Evolutionary conservation across 2,329 filamentous ascomycete species (phyloP), one percentile per base, ranked within the genome.

Genomic region (Penicillium occitanis): DNA sequence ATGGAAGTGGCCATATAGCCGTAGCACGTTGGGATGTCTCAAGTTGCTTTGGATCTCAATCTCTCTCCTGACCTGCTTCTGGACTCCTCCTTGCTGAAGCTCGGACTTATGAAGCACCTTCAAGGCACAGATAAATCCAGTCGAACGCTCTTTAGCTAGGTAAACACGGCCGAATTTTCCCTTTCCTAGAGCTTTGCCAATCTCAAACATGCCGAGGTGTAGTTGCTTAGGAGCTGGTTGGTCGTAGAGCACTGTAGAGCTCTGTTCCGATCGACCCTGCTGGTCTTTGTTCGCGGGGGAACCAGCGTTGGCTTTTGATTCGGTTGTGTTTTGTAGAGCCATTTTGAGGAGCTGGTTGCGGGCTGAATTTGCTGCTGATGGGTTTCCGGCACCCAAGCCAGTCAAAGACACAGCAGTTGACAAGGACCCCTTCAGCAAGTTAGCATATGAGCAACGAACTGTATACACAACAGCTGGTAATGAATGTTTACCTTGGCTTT

Each of bases 141-240:
- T 91, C 53, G 85, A 87, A 66, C 91, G 87, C 79, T 95, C 91
- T 65, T 91, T 90, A 59, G 91, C 91, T 33, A 96, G 87, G 75
- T 96, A 96, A 2, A 96, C 92, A 55, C 91, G 87, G 1, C 91
- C 91, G 74, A 95, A 96, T 76, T 95, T 96, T 69, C 91, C 91
- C 80, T 95, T 95, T 63, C 91, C 91, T 3, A 96, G 83, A 1
- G 91, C 91, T 71, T 92, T 90, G 46, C 91, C 91, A 70, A 96
- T 96, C 78, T 97, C 93, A 77, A 96, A 96, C 91, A 96, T 96
- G 79, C 92, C 91, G 3, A 97, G 87, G 75, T 96, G 92, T 79
- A 93, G 93, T 71, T 92, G 75, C 65, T 81, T 83, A 3, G 81
- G 78, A 64, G 69, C 77, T 44, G 87, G 84, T 73, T 89, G 87